phyloP scores from a whole-genome alignment of 257 asterid species.

The Scutellaria galericulata region DNA sequence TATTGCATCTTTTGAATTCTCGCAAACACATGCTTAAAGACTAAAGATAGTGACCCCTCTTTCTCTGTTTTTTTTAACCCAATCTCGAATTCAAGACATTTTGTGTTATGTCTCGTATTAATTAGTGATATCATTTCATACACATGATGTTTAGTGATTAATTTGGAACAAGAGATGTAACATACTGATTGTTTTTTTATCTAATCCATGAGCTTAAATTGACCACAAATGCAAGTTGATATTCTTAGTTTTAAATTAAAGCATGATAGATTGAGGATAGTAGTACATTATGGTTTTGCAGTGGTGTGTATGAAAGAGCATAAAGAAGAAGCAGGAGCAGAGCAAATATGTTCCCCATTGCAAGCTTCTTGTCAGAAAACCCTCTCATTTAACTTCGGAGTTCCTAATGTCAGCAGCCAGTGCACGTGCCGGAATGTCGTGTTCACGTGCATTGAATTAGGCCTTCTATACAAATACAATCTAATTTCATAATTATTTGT shows the following conservation, averaged over 20 bases:
- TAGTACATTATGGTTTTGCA: background rate
- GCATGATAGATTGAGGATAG: conserved; percentile 2
- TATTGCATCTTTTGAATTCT: conserved; percentile 24
- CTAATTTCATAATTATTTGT: background rate
- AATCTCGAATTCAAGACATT: no score
- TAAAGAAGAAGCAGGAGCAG: conserved; percentile 32
- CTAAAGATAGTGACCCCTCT: conserved; percentile 30
- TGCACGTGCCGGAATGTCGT: conserved; percentile 32
- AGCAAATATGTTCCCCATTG: conserved; percentile 30
- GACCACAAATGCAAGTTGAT: no score
- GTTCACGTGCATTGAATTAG: conserved; percentile 4
- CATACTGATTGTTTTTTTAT: no score
- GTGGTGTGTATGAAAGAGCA: conserved; percentile 22
- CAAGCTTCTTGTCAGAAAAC: conserved; percentile 26
- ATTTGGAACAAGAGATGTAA: no score
- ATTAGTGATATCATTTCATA: no score
- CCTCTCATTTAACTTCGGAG: conserved; percentile 10
- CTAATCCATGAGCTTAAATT: no score
- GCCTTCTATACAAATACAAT: no score
- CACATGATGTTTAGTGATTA: no score
- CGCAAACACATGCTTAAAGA: conserved; percentile 31
- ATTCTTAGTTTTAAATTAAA: no score
- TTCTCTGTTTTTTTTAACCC: conserved; percentile 6
- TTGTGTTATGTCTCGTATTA: no score
- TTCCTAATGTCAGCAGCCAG: conserved; percentile 15